Evolutionary conservation across 164 flowering plant species (phyloP), one percentile per base, ranked within the genome.

Genomic region (Chloranthus sessilifolius): DNA sequence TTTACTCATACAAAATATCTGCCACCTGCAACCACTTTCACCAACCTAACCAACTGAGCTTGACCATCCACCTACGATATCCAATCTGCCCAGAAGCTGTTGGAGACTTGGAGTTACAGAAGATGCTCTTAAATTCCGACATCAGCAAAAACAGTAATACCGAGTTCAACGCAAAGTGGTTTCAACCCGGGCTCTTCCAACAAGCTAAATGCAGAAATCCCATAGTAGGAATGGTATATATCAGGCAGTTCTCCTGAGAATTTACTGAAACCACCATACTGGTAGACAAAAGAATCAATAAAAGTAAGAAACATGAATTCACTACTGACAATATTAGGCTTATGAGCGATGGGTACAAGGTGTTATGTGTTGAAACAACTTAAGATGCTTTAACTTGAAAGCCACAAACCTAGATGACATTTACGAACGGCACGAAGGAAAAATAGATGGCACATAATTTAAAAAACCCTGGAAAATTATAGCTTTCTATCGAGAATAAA

Each of bases 211-310:
- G 96, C 99, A 12, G 82, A 61, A 17, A 75, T 65, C 7, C 97
- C 95, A 56, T 82, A 89, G 61, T 73, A 86, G 34, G 92, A 74
- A 69, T 94, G 99, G 55, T 89, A 89, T 3, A 94, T 69, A 69
- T 94, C 99, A 30, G 97, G 96, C 24, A 78, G 55, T 34, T 68
- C 47, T 29, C 75, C 54, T 0, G 99, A 95, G 51, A 68, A 80
- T 64, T 94, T 94, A 50, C 97, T 76, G 76, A 86, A 88, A 39
- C 99, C 99, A 44, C 99, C 97, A 65, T 72, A 84, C 96, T 86
- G 79, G 29, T 4, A n/a, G 15, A n/a, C 52, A 53, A 23, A 39
- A 52, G 28, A 56, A 36, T 36, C 24, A 46, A 43, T 36, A 58
- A 25, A 42, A 28, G 20, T 16, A 7, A 31, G 16, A 27, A 39